Base-by-base conservation (phyloP, 331 rosid species). In the Pyrus hybrid region DNA sequence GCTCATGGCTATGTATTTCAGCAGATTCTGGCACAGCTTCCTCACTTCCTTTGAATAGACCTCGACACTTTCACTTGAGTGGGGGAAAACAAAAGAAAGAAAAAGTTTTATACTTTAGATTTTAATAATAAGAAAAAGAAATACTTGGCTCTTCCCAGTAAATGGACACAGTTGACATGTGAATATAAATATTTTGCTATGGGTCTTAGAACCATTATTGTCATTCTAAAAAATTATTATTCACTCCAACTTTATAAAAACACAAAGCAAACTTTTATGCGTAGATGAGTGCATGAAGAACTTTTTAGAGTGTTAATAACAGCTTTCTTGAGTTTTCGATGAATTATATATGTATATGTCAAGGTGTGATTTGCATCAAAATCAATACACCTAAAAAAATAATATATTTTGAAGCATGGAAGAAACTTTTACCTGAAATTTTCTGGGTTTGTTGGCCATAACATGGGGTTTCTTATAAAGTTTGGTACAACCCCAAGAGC, bases 401-500 rank as follows among this genome's bases (percentile, higher is more conserved):
- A 17, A 37, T 1, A 72, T 37, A 60, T 11, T 60, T 56, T 26
- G 29, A 54, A 71, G 49, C 28, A 65, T 54, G 8, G 56, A 49
- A 49, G 56, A 49, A 49, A 49, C 56, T 49, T 37, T 67, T 84
- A 95, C 99, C 97, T 85, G 68, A 95, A 93, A 37, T 63, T 81
- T 60, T 77, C 86, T 56, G 98, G 97, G 58, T 70, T 89, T 37
- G 82, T 84, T 75, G 99, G 98, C 99, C 99, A 95, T 6, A 95
- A 87, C 53, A 72, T 82, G 79, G 88, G 93, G 81, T 76, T 84
- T 77, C 98, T 88, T 56, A 86, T 56, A 56, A 76, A 74, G 37
- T 79, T 79, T 63, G 99, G 99, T 79, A 80, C 80, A 81, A 95
- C 72, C 72, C 92, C 99, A 77, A 95, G 92, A 81, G 99, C 98